A percentile compares a stretch with the other conserved stretches of the same genome.
Conservation (phyloP, 139 green algal genomes). For the Deuterostichococcus epilithicus region DNA sequence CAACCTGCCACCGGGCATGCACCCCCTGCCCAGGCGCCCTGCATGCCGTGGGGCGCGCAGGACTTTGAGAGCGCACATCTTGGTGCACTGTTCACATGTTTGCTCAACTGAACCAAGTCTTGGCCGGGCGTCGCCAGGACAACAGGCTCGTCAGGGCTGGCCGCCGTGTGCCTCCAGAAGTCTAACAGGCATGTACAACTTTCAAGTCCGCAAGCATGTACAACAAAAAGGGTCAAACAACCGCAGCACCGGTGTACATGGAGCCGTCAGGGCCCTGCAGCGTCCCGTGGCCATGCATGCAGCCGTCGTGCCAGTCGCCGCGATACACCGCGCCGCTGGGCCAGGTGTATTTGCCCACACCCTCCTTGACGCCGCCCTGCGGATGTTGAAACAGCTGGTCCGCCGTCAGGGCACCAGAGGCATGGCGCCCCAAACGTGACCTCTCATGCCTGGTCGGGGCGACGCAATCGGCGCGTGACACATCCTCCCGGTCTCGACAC, state of each 20-base stretch:
- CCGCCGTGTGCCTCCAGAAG: no score
- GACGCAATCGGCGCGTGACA: neutral
- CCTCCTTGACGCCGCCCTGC: constrained; percentile 61
- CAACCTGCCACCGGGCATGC: no score
- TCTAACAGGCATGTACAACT: no score
- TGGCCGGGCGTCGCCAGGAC: no score
- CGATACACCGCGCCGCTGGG: constrained; percentile 58
- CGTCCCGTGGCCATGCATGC: constrained; percentile 76
- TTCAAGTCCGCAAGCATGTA: no score
- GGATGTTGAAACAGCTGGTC: neutral
- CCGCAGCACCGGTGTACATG: constrained; percentile 36
- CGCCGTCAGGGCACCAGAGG: neutral
- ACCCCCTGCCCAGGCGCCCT: no score
- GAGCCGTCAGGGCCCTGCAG: constrained; percentile 62
- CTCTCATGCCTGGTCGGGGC: neutral
- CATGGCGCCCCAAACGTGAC: neutral
- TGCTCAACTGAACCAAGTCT: no score
- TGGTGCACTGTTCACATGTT: no score
- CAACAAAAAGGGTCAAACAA: neutral
- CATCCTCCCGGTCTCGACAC: neutral
- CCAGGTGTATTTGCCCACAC: constrained; percentile 71
- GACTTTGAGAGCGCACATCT: no score
- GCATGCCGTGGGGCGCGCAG: no score
- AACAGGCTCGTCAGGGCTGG: no score
- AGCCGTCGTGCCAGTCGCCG: constrained; percentile 71